Conservation (phyloP, 106 monocot genomes). For the Dendrobium nobile region DNA sequence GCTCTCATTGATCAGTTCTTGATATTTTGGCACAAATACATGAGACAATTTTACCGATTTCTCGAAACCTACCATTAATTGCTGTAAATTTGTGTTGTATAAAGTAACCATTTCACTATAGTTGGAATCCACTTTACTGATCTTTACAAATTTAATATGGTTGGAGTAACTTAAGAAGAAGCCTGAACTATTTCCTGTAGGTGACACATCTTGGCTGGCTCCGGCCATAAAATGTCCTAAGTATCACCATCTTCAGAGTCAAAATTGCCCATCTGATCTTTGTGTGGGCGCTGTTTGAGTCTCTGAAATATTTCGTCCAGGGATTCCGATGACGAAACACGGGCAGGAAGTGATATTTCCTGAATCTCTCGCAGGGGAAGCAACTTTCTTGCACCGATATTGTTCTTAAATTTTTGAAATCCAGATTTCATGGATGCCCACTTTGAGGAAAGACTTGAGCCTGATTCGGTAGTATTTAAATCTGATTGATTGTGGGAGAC, state of each 20-base stretch:
- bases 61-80: too few species aligned
- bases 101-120: too few species aligned
- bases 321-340: slow-evolving; percentile 53
- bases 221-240: too few species aligned
- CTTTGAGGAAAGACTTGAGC: slow-evolving; percentile 48
- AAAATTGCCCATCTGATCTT: slow-evolving; percentile 10
- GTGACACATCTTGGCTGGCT: too few species aligned
- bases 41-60: too few species aligned
- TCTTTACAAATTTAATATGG: too few species aligned
- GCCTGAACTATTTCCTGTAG: too few species aligned
- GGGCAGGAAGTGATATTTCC: slow-evolving; percentile 15
- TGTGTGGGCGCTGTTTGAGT: slow-evolving; percentile 46
- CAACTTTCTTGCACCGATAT: slow-evolving; percentile 58
- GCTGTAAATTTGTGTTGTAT: too few species aligned
- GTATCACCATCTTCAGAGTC: slow-evolving; percentile 27
- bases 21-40: too few species aligned
- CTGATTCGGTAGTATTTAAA: slow-evolving; percentile 2
- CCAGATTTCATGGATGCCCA: slow-evolving; percentile 79
- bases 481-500: slow-evolving; percentile 26
- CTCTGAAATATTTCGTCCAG: slow-evolving; percentile 89
- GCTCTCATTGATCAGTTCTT: too few species aligned
- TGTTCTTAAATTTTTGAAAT: slow-evolving; percentile 66
- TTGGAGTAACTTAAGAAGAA: too few species aligned
- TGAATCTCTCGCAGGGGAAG: slow-evolving; percentile 56
- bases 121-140: too few species aligned